Percentiles rank a stretch among this genome's conserved stretches.
Conservation (phyloP, 768 basidiomycete genomes). For the Suillus lakei region DNA sequence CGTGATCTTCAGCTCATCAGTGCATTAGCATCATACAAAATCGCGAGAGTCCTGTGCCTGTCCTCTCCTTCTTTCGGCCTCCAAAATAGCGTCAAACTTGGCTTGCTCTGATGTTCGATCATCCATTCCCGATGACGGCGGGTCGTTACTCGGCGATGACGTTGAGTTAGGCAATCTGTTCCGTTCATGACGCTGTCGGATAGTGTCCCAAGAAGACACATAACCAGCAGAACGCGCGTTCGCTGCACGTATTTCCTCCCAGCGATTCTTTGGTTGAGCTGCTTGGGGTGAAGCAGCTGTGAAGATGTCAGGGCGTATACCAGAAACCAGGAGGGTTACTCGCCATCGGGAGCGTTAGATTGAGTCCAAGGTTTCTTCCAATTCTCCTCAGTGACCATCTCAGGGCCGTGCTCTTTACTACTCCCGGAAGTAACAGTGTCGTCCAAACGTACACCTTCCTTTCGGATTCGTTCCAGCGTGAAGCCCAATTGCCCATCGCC, state of each 20-base stretch:
- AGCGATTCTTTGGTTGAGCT: constrained; percentile 43
- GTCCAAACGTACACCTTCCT: constrained; percentile 5
- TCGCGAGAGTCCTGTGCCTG: constrained; percentile 25
- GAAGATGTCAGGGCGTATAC: not conserved
- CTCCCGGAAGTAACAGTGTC: not conserved
- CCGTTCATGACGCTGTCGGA: constrained; percentile 63
- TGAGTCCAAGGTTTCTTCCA: constrained; percentile 16
- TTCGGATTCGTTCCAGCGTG: constrained; percentile 28
- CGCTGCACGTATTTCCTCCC: constrained; percentile 69
- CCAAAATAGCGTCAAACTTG: constrained; percentile 61
- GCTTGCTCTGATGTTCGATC: constrained; percentile 55
- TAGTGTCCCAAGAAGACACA: constrained; percentile 67
- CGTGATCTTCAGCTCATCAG: not conserved
- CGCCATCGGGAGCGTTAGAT: constrained; percentile 6
- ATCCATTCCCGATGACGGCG: constrained; percentile 22
- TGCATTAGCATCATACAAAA: constrained; percentile 14
- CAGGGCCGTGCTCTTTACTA: constrained; percentile 18
- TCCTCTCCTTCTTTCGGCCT: constrained; percentile 53
- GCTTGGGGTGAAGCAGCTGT: not conserved
- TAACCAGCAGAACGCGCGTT: constrained; percentile 46
- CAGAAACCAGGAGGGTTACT: not conserved
- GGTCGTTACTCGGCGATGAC: constrained; percentile 11
- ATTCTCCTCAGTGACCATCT: constrained; percentile 19
- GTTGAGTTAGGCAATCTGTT: constrained; percentile 20
- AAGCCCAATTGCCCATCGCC: constrained; percentile 34